Evolutionary conservation across 2,329 filamentous ascomycete genomes (phyloP), one percentile per base, ranked within the genome.

Genomic region (Arachnomyces sp.): DNA sequence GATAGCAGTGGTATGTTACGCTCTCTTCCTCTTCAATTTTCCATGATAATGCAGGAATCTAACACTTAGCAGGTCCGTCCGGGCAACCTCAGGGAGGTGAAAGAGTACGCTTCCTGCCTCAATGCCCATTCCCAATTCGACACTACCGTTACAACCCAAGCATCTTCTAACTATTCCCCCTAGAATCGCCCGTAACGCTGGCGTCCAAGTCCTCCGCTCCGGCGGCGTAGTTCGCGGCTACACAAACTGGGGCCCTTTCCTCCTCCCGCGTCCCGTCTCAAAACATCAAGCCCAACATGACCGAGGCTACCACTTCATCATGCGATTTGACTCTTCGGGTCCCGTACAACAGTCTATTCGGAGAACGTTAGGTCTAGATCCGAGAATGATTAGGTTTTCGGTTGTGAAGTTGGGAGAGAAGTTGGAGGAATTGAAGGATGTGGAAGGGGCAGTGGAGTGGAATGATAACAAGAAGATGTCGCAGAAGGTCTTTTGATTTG

Each of bases 211-310:
- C 60, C 84, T 98, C 55, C 75, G 77, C 53, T 77, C 82, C 51
- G 84, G 84, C 62, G 92, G 92, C 64, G 89, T 95, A 42, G 80
- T 98, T 59, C 88, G 92, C 54, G 88, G 88, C 60, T 75, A 94
- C 59, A 82, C 82, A 52, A 98, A 98, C 74, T 98, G 92, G 92
- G 92, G 92, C 60, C 77, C 85, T 52, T 95, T 92, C 69, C 74
- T 82, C 35, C 82, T 98, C 13, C 90, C 92, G 35, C 84, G 81
- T 52, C 79, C 86, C 46, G 74, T 82, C 44, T 82, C 80, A 46
- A 82, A 83, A 59, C 82, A 93, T 65, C 88, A 95, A 68, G 80
- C 84, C 53, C 80, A 80, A 51, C 84, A 96, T 74, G 78, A 78
- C 49, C 77, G 80, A 52, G 92, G 92, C 40, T 89, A 96, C 71